Conservation (phyloP, 306 rosid genomes). For the Inga leiocalycina region DNA sequence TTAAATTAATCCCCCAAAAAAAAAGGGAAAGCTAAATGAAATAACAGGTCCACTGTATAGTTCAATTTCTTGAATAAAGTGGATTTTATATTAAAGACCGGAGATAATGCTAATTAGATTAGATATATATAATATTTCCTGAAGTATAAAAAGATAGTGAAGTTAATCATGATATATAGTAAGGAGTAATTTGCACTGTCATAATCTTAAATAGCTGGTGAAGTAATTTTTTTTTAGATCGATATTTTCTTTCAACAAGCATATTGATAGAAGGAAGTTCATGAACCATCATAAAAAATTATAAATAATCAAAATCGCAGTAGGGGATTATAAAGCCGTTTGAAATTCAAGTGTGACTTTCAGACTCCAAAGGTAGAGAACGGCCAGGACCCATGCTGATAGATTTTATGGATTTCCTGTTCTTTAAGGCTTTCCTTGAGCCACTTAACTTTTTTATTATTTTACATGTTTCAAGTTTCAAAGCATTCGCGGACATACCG, state of each 20-base stretch:
- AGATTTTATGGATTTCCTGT: constrained; percentile 41
- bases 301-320: background rate
- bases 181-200: constrained; percentile 6
- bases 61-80: too few relatives aligned
- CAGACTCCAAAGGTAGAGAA: constrained; percentile 38
- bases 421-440: constrained; percentile 44
- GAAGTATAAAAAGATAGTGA: background rate
- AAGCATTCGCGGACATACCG: background rate
- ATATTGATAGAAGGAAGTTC: background rate
- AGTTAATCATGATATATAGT: background rate
- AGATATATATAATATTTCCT: background rate
- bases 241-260: constrained; percentile 24
- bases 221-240: background rate
- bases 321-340: background rate
- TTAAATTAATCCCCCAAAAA: background rate
- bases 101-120: too few relatives aligned
- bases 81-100: too few relatives aligned
- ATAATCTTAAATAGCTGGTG: constrained; percentile 5
- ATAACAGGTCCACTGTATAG: background rate
- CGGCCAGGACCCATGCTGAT: constrained; percentile 25
- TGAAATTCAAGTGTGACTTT: constrained; percentile 33
- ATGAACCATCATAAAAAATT: background rate
- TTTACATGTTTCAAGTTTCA: constrained; percentile 25
- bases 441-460: constrained; percentile 29
- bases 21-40: background rate